phyloP scores from a whole-genome alignment of 164 flowering plant species.

The Umbilicus rupestris region DNA sequence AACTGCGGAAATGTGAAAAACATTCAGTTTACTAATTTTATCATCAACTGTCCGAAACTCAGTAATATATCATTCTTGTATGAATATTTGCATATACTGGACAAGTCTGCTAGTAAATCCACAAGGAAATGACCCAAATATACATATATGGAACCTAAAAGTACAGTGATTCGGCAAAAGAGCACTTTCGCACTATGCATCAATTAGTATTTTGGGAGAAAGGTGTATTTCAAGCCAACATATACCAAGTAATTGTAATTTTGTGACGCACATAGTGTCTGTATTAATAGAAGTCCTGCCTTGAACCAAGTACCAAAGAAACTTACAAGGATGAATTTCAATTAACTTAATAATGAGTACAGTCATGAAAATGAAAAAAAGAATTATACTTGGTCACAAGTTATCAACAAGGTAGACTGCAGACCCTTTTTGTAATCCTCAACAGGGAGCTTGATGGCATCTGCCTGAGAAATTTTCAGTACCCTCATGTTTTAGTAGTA shows the following conservation, averaged over 20 bases:
- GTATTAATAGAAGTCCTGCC: not conserved
- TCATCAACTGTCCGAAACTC: not conserved
- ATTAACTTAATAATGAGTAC: not conserved
- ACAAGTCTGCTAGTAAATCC: not conserved
- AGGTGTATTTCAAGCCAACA: not conserved
- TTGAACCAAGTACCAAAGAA: not conserved
- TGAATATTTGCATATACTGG: no score
- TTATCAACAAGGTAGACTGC: slow-evolving; percentile 40
- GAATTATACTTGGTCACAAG: no score
- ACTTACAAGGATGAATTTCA: not conserved
- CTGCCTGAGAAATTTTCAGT: no score
- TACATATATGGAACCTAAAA: not conserved
- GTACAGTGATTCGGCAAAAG: no score
- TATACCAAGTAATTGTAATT: not conserved
- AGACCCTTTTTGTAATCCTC: slow-evolving; percentile 32
- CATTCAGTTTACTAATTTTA: not conserved
- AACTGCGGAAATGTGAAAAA: not conserved
- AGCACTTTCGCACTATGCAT: not conserved
- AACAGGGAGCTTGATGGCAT: slow-evolving; percentile 29
- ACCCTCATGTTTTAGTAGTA: slow-evolving; percentile 18
- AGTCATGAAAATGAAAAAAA: slow-evolving; percentile 9
- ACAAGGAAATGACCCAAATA: not conserved
- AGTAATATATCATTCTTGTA: not conserved
- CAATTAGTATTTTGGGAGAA: not conserved
- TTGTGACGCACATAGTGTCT: no score